phyloP scores from a whole-genome alignment of 2,329 filamentous ascomycete genomes.

The Dactylellina parvicollis region DNA sequence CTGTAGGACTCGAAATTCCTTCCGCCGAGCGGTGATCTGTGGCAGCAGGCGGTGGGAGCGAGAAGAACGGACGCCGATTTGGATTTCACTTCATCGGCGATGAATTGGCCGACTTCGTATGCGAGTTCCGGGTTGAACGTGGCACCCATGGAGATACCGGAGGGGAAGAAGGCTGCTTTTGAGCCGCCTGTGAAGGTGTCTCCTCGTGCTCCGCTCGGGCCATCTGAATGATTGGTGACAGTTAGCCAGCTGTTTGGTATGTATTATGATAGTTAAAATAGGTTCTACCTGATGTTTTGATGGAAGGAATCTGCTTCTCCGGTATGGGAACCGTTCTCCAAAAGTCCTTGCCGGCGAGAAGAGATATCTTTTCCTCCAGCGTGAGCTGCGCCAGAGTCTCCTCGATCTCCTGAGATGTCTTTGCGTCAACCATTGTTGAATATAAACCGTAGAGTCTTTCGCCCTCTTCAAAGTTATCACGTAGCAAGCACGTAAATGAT shows the following conservation, averaged over 20 bases:
- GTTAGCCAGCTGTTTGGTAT: neutral
- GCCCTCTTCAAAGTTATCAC: neutral
- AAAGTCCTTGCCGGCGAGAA: conserved; percentile 64
- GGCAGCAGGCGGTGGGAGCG: conserved; percentile 75
- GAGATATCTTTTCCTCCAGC: conserved; percentile 54
- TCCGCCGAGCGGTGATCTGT: conserved; percentile 82
- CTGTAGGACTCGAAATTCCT: conserved; percentile 86
- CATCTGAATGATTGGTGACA: conserved; percentile 54
- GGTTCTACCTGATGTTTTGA: conserved; percentile 38
- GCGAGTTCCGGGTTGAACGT: conserved; percentile 58
- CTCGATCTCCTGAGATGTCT: conserved; percentile 35
- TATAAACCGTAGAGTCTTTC: neutral
- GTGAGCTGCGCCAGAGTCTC: conserved; percentile 45
- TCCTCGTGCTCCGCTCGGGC: conserved; percentile 57
- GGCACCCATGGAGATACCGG: conserved; percentile 57
- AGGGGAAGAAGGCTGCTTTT: conserved; percentile 54
- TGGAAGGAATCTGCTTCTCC: conserved; percentile 59
- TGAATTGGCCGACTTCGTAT: conserved; percentile 56
- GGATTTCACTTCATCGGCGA: conserved; percentile 58
- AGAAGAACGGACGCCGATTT: conserved; percentile 67
- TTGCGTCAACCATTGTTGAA: conserved; percentile 28
- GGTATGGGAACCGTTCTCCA: conserved; percentile 75
- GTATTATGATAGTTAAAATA: neutral
- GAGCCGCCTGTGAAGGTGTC: conserved; percentile 54
- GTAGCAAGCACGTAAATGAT: neutral